Percentiles rank a stretch among this genome's conserved stretches.
These are phyloP conservation scores for Chrysoporthe cubensis DNA, from an alignment of 2,329 filamentous ascomycete species.

Conservation along the genomic window DNA sequence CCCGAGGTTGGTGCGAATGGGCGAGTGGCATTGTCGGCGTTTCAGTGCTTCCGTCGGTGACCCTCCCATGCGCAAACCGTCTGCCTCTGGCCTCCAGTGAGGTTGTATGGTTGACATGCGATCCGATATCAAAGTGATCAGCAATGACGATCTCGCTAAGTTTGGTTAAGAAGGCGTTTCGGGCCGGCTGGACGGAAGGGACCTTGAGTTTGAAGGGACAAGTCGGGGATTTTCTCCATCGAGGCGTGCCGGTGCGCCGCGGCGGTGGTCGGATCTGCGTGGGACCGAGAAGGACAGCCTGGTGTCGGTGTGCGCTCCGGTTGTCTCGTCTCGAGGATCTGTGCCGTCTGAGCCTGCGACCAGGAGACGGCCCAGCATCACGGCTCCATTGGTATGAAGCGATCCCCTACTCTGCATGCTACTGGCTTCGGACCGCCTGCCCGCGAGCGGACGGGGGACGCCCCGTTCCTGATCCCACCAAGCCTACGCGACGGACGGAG, in stretches of 20 bases:
- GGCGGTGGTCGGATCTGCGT: neutral
- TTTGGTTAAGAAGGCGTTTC: slow-evolving; percentile 23
- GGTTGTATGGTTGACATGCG: neutral
- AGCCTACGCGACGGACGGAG: neutral
- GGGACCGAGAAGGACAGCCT: neutral
- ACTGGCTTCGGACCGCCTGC: neutral
- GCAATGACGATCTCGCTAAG: slow-evolving; percentile 21
- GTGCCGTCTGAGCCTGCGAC: neutral
- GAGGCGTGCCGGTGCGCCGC: neutral
- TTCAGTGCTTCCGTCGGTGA: neutral
- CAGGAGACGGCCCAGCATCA: slow-evolving; percentile 15
- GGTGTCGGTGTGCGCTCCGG: neutral
- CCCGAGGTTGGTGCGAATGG: neutral
- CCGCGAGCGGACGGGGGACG: neutral
- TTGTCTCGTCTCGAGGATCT: neutral
- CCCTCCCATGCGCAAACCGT: neutral
- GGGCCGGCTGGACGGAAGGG: slow-evolving; percentile 22
- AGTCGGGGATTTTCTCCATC: neutral
- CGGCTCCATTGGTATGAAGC: neutral
- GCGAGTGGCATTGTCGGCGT: neutral
- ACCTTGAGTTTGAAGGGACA: neutral
- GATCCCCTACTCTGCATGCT: neutral
- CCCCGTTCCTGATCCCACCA: slow-evolving; percentile 15
- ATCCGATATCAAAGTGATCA: slow-evolving; percentile 21
- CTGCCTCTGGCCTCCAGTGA: neutral